A percentile compares a stretch with the other conserved stretches of the same genome.
These are phyloP conservation scores for Komagataella populi DNA, from an alignment of 805 yeast genomes.

Conservation along the genomic window DNA sequence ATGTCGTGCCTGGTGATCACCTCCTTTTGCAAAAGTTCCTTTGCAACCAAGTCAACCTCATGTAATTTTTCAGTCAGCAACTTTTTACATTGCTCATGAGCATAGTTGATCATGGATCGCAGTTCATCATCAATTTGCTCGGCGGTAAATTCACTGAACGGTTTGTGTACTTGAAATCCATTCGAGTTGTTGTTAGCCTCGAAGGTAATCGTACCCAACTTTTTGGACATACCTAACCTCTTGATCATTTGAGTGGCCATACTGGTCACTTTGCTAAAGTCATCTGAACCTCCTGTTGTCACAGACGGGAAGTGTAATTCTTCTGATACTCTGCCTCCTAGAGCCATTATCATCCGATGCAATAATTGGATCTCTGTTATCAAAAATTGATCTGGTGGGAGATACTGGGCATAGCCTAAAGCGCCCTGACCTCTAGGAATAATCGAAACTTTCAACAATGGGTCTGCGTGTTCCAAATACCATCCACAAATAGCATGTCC, in stretches of 20 bases:
- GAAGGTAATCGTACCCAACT: conserved; percentile 49
- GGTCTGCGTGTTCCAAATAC: conserved; percentile 81
- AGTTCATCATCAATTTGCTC: conserved; percentile 56
- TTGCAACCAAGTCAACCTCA: conserved; percentile 59
- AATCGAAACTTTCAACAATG: conserved; percentile 82
- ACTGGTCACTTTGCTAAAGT: conserved; percentile 79
- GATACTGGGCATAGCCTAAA: conserved; percentile 88
- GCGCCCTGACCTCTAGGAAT: conserved; percentile 94
- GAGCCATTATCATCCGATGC: conserved; percentile 86
- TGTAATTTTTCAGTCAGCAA: conserved; percentile 45
- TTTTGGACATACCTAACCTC: conserved; percentile 75
- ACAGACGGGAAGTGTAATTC: conserved; percentile 80
- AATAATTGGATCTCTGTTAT: conserved; percentile 61
- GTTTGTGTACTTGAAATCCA: conserved; percentile 38
- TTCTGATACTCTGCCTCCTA: conserved; percentile 89
- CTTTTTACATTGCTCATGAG: conserved; percentile 44
- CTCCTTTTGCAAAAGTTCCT: conserved; percentile 57
- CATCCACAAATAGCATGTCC: conserved; percentile 97
- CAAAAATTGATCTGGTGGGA: conserved; percentile 81
- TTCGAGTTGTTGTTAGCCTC: conserved; percentile 24
- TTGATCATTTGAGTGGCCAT: conserved; percentile 88
- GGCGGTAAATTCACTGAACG: conserved; percentile 66
- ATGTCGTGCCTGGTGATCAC: conserved; percentile 75
- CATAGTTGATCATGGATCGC: conserved; percentile 49
- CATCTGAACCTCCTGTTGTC: conserved; percentile 88